Evolutionary conservation across 2,329 filamentous ascomycete genomes (phyloP).

Genomic region (Botryotinia narcissicola): DNA sequence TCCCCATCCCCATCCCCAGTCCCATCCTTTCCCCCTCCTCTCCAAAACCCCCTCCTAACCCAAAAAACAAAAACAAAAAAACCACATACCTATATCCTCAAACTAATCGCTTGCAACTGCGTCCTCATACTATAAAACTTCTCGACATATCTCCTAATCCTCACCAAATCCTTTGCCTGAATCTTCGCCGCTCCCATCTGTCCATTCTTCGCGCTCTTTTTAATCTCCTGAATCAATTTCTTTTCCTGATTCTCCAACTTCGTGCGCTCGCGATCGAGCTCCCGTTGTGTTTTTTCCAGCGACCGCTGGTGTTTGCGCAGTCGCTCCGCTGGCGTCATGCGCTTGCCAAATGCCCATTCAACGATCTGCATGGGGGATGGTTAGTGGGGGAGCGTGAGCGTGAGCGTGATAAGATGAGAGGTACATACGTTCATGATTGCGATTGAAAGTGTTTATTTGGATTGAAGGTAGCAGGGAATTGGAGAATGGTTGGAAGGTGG

Average conservation of each 20-base stretch:
- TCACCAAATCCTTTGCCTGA: conserved; percentile 93
- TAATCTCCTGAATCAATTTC: conserved; percentile 93
- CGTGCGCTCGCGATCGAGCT: conserved; percentile 89
- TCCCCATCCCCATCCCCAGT: background rate
- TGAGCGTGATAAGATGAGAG: background rate
- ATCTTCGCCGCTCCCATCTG: conserved; percentile 99
- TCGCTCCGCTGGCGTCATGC: conserved; percentile 93
- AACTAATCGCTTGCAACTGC: conserved; percentile 90
- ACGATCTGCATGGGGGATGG: conserved; percentile 62
- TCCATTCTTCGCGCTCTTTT: conserved; percentile 95
- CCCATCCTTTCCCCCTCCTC: background rate
- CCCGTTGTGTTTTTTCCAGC: conserved; percentile 94
- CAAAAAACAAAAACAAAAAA: background rate
- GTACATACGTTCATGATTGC: conserved; percentile 54
- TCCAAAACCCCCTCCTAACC: no score
- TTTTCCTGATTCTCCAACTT: conserved; percentile 99
- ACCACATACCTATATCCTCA: conserved; percentile 77
- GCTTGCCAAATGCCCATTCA: conserved; percentile 99
- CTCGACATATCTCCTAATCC: conserved; percentile 90
- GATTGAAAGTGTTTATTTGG: background rate
- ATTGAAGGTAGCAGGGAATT: no score
- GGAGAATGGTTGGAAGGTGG: background rate
- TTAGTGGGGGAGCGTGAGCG: background rate
- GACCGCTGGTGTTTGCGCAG: conserved; percentile 92
- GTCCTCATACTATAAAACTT: conserved; percentile 99